phyloP scores from a whole-genome alignment of 164 flowering plant species.

The Malania oleifera region DNA sequence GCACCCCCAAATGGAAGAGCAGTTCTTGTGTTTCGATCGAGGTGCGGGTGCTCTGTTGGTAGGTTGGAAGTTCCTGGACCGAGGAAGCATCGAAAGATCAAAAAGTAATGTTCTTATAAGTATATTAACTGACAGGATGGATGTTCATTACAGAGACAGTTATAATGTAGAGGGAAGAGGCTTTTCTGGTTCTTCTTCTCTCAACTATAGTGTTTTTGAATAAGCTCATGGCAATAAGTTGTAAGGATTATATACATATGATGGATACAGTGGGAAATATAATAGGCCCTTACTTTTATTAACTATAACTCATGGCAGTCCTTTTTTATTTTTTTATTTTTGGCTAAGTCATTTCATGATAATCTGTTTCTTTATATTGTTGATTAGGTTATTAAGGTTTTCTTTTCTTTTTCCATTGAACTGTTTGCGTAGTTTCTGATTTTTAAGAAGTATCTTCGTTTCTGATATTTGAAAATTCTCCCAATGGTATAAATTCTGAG shows the following conservation, averaged over 20 bases:
- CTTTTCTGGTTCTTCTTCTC: conserved; percentile 10
- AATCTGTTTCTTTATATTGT: neutral
- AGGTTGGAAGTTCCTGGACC: conserved; percentile 83
- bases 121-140: conserved; percentile 6
- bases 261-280: conserved; percentile 23
- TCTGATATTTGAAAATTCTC: too few species aligned
- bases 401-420: neutral
- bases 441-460: too few species aligned
- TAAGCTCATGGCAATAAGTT: conserved; percentile 25
- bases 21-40: conserved; percentile 66
- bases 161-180: conserved; percentile 12
- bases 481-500: too few species aligned
- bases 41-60: conserved; percentile 88
- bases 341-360: neutral
- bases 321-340: too few species aligned
- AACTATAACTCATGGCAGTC: too few species aligned
- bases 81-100: conserved; percentile 58
- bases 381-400: neutral
- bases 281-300: conserved; percentile 20
- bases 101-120: conserved; percentile 37
- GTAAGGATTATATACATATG: conserved; percentile 26
- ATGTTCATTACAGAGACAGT: conserved; percentile 16
- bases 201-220: conserved; percentile 19
- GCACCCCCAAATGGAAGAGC: conserved; percentile 92
- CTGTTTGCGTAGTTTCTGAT: neutral